These are phyloP conservation scores for Sugiyamaella neomexicana DNA, from an alignment of 1,139 yeast genomes.

Conservation along the genomic window DNA sequence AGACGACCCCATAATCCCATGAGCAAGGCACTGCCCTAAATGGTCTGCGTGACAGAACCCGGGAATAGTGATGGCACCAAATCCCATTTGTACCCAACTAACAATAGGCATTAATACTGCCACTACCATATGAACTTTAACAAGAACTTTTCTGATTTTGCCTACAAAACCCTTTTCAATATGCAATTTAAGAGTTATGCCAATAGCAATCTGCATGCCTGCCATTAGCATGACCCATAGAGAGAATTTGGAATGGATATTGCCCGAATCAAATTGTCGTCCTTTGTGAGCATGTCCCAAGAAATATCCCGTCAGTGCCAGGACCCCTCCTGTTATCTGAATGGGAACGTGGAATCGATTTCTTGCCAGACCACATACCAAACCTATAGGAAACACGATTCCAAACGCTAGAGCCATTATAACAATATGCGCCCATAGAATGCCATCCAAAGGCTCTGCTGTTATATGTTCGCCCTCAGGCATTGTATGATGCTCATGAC, in stretches of 20 bases:
- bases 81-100: slow-evolving; percentile 64
- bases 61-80: slow-evolving; percentile 80
- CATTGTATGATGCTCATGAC: slow-evolving; percentile 31
- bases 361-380: slow-evolving; percentile 44
- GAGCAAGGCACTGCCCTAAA: slow-evolving; percentile 94
- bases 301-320: slow-evolving; percentile 43
- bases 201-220: slow-evolving; percentile 37
- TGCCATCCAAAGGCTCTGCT: slow-evolving; percentile 30
- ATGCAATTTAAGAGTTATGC: slow-evolving; percentile 41
- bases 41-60: slow-evolving; percentile 78
- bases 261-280: slow-evolving; percentile 38
- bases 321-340: slow-evolving; percentile 40
- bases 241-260: slow-evolving; percentile 40
- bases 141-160: slow-evolving; percentile 36
- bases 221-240: slow-evolving; percentile 35
- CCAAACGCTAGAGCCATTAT: slow-evolving; percentile 45
- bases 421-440: slow-evolving; percentile 42
- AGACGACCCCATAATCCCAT: slow-evolving; percentile 93
- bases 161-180: slow-evolving; percentile 40
- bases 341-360: slow-evolving; percentile 43
- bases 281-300: slow-evolving; percentile 45
- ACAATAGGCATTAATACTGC: slow-evolving; percentile 45
- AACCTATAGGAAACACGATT: slow-evolving; percentile 44
- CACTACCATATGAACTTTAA: slow-evolving; percentile 40
- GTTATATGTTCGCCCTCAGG: slow-evolving; percentile 31